Evolutionary conservation across 352 stramenopile species (phyloP).

Genomic region (Globisporangium heterothallicum): DNA sequence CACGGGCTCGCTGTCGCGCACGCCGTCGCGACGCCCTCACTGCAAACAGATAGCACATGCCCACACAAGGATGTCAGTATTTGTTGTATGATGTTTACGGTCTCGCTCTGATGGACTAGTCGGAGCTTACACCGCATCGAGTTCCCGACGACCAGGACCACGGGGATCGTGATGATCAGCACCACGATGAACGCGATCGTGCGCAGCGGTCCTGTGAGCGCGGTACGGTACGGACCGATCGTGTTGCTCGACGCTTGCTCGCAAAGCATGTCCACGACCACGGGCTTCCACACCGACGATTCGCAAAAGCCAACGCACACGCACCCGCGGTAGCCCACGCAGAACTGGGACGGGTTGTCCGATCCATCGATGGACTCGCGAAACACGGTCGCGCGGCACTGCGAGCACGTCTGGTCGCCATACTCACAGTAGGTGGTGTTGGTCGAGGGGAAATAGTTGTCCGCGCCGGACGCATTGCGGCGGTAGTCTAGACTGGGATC

Average conservation of each 20-base stretch:
- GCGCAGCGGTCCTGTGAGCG: constrained; percentile 4
- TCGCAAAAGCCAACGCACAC: constrained; percentile 39
- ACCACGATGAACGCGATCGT: constrained; percentile 8
- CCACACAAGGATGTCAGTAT: too few species aligned
- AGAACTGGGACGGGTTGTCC: constrained; percentile 25
- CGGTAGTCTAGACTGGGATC: constrained; percentile 37
- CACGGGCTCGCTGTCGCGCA: not conserved
- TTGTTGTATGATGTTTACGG: too few species aligned
- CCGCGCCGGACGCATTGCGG: constrained; percentile 16
- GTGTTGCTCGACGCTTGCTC: constrained; percentile 10
- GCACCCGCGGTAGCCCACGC: constrained; percentile 25
- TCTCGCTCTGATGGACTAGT: too few species aligned
- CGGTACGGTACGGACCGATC: not conserved
- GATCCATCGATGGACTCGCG: constrained; percentile 22
- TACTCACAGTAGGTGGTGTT: constrained; percentile 54
- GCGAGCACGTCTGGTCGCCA: constrained; percentile 25
- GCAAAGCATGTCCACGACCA: constrained; percentile 18
- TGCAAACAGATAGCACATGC: not conserved
- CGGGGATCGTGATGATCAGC: constrained; percentile 7
- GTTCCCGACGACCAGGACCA: constrained; percentile 7
- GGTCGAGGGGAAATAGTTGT: constrained; percentile 48
- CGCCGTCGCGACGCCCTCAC: not conserved
- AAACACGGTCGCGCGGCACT: constrained; percentile 20
- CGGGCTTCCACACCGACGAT: constrained; percentile 21
- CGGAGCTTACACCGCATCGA: constrained; percentile 1